A percentile compares a stretch with the other conserved stretches of the same genome.
Conservation (phyloP, 1,284 basidiomycete species). For the Puccinia coronata region DNA sequence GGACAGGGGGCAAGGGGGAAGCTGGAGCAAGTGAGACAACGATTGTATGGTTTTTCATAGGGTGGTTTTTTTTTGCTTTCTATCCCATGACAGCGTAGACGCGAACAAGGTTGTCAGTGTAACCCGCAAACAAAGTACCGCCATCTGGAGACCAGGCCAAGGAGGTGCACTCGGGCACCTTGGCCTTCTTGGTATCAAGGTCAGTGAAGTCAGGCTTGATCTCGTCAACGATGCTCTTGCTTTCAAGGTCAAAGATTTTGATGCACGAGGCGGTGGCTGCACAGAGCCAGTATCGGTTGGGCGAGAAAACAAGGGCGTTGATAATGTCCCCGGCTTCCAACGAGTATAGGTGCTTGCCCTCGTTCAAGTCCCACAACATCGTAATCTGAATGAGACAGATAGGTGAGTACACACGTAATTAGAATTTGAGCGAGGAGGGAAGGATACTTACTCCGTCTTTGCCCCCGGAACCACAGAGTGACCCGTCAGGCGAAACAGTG, state of each 20-base stretch:
- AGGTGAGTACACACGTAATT: not conserved
- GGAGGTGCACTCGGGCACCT: slow-evolving; percentile 92
- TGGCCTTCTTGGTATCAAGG: slow-evolving; percentile 70
- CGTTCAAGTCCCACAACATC: slow-evolving; percentile 99
- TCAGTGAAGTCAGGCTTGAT: slow-evolving; percentile 89
- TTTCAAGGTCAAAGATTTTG: slow-evolving; percentile 97
- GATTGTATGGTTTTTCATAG: not conserved
- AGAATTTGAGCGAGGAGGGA: not conserved
- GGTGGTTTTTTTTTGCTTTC: not conserved
- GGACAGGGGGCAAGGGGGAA: no score
- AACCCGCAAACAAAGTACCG: slow-evolving; percentile 62
- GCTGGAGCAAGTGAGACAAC: not conserved
- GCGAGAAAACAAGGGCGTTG: slow-evolving; percentile 99
- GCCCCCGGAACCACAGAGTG: slow-evolving; percentile 96
- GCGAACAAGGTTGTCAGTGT: slow-evolving; percentile 60
- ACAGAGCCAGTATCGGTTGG: slow-evolving; percentile 99
- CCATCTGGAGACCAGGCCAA: slow-evolving; percentile 99
- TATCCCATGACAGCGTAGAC: slow-evolving; percentile 58
- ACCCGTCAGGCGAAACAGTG: slow-evolving; percentile 98
- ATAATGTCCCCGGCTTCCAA: slow-evolving; percentile 98
- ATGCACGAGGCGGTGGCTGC: slow-evolving; percentile 96
- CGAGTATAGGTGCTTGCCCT: slow-evolving; percentile 99
- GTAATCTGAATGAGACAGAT: slow-evolving; percentile 67
- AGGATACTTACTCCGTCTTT: slow-evolving; percentile 72
- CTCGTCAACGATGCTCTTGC: slow-evolving; percentile 95